Evolutionary conservation across 257 asterid genomes (phyloP).

Genomic region (Eustoma russellianum): DNA sequence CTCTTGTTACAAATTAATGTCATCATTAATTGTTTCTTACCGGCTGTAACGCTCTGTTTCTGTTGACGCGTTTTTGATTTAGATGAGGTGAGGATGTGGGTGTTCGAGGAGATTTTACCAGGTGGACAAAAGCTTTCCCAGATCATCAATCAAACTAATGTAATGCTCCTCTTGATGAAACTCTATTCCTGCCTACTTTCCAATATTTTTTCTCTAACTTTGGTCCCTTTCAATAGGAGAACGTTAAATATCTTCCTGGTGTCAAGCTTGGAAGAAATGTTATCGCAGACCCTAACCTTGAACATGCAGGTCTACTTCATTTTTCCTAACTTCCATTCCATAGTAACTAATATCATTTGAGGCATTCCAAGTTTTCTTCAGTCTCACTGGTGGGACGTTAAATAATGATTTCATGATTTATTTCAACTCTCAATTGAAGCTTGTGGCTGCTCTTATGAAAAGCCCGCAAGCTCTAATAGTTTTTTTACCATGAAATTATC

Average conservation of each 20-base stretch:
- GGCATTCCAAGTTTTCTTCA: too few relatives aligned
- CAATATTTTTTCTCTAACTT: background rate
- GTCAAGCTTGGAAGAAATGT: constrained; percentile 76
- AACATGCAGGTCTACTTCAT: constrained; percentile 48
- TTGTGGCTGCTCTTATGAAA: too few relatives aligned
- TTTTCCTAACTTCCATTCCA: background rate
- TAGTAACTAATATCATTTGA: background rate
- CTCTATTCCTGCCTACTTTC: background rate
- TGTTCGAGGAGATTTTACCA: constrained; percentile 61
- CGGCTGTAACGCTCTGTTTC: too few relatives aligned
- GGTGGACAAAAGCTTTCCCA: constrained; percentile 59
- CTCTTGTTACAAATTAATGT: too few relatives aligned
- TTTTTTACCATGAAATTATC: too few relatives aligned
- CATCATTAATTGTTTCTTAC: too few relatives aligned
- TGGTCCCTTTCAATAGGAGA: constrained; percentile 34
- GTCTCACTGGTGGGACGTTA: too few relatives aligned
- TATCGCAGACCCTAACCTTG: constrained; percentile 66
- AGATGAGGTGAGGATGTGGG: constrained; percentile 93
- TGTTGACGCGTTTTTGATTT: background rate
- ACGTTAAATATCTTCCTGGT: constrained; percentile 80
- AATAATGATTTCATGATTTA: too few relatives aligned
- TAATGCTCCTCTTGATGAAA: constrained; percentile 10
- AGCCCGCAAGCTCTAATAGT: too few relatives aligned
- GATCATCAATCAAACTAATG: constrained; percentile 60
- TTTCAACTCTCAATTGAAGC: too few relatives aligned